phyloP scores from a whole-genome alignment of 192 early-diverging fungal genomes.

The Chytriomyces sp. region DNA sequence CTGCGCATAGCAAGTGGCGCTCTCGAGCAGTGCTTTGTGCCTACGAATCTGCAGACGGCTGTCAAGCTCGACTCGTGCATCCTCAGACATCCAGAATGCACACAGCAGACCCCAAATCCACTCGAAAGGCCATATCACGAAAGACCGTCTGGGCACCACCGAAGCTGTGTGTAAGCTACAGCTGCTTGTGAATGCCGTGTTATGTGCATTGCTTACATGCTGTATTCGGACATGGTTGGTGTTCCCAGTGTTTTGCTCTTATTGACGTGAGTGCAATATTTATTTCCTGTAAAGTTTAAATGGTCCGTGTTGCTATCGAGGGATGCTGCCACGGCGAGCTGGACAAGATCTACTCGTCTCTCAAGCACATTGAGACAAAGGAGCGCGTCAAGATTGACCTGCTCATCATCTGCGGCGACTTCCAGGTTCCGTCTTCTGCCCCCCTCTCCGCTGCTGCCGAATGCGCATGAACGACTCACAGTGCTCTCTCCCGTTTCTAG shows the following conservation, averaged over 20 bases:
- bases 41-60: background rate
- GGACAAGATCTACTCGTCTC: conserved; percentile 83
- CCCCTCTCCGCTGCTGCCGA: background rate
- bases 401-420: conserved; percentile 96
- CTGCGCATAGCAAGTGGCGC: conserved; percentile 22
- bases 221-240: background rate
- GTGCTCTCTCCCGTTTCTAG: conserved; percentile 38
- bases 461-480: background rate
- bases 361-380: conserved; percentile 65
- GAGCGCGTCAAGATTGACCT: conserved; percentile 81
- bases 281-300: background rate
- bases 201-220: no score
- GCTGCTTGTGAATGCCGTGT: no score
- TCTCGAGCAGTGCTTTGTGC: background rate
- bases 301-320: conserved; percentile 79
- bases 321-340: conserved; percentile 95
- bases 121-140: no score
- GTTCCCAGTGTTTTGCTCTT: background rate
- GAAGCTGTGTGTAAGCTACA: no score
- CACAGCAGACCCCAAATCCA: no score
- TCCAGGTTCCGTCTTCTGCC: conserved; percentile 66
- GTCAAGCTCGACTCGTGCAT: no score
- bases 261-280: background rate
- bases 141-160: no score
- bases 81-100: no score